phyloP scores from a whole-genome alignment of 208 protist species.

The Borovskyia barvae region DNA sequence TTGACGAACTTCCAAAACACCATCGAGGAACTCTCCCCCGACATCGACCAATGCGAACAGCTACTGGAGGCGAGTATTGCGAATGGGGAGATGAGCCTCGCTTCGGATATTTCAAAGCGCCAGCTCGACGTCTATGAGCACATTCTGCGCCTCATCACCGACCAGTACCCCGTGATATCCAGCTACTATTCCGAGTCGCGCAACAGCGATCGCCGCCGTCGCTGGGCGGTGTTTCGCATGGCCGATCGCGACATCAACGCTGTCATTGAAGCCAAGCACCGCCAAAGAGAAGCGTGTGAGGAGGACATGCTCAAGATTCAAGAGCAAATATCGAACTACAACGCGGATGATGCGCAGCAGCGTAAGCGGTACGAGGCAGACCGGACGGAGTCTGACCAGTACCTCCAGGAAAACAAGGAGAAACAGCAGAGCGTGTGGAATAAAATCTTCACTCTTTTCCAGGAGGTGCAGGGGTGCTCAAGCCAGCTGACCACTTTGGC shows the following conservation, averaged over 20 bases:
- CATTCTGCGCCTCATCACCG: conserved; percentile 78
- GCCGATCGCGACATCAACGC: conserved; percentile 84
- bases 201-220: conserved; percentile 71
- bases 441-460: conserved; percentile 71
- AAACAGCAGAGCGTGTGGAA: conserved; percentile 91
- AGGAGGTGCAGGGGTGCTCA: conserved; percentile 72
- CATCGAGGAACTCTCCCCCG: conserved; percentile 83
- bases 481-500: conserved; percentile 65
- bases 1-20: conserved; percentile 80
- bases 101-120: conserved; percentile 78
- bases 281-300: conserved; percentile 86
- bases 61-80: conserved; percentile 84
- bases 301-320: conserved; percentile 84
- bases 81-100: conserved; percentile 90
- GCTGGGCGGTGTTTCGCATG: conserved; percentile 93
- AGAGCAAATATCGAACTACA: conserved; percentile 87
- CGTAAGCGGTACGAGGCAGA: conserved; percentile 83
- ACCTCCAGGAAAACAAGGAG: conserved; percentile 87
- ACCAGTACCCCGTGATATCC: conserved; percentile 87
- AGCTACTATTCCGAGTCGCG: conserved; percentile 80
- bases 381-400: conserved; percentile 65
- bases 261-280: conserved; percentile 85
- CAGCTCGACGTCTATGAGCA: conserved; percentile 89
- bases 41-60: conserved; percentile 87
- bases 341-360: conserved; percentile 75